Conservation (phyloP, 2,329 filamentous ascomycete genomes). For the Beauveria sp. region DNA sequence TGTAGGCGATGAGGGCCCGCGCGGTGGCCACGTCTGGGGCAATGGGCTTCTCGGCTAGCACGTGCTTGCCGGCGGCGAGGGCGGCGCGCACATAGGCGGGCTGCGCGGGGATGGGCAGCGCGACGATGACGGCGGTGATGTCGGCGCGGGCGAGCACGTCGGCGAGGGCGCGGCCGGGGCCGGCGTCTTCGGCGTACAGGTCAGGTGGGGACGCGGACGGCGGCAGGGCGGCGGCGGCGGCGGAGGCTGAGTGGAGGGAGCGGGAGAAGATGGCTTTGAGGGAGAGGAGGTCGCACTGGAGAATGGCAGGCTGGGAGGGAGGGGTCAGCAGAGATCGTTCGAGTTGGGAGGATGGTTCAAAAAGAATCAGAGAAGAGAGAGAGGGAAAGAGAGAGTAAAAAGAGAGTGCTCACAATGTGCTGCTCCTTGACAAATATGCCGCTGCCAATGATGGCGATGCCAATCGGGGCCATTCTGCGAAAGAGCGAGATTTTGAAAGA, state of each 20-base stretch:
- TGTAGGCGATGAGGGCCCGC: slow-evolving; percentile 31
- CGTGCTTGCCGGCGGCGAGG: slow-evolving; percentile 59
- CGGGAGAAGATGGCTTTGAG: slow-evolving; percentile 63
- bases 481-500: neutral
- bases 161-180: slow-evolving; percentile 37
- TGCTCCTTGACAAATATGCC: slow-evolving; percentile 55
- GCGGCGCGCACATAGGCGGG: slow-evolving; percentile 50
- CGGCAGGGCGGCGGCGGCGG: slow-evolving; percentile 27
- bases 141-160: slow-evolving; percentile 48
- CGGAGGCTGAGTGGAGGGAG: slow-evolving; percentile 48
- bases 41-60: slow-evolving; percentile 63
- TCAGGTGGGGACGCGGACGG: slow-evolving; percentile 29
- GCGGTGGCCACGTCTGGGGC: slow-evolving; percentile 47
- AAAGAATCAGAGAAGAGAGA: too few relatives aligned
- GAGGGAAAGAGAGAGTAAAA: too few relatives aligned
- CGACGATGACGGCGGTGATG: slow-evolving; percentile 47
- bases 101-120: slow-evolving; percentile 56
- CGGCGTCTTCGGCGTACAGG: slow-evolving; percentile 49
- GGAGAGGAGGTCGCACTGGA: slow-evolving; percentile 38
- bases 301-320: slow-evolving; percentile 45
- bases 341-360: too few relatives aligned
- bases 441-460: slow-evolving; percentile 54
- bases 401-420: slow-evolving; percentile 43
- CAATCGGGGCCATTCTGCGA: slow-evolving; percentile 25
- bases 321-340: too few relatives aligned